phyloP scores from a whole-genome alignment of 2,329 filamentous ascomycete species.

The Aspergillus ibericus region DNA sequence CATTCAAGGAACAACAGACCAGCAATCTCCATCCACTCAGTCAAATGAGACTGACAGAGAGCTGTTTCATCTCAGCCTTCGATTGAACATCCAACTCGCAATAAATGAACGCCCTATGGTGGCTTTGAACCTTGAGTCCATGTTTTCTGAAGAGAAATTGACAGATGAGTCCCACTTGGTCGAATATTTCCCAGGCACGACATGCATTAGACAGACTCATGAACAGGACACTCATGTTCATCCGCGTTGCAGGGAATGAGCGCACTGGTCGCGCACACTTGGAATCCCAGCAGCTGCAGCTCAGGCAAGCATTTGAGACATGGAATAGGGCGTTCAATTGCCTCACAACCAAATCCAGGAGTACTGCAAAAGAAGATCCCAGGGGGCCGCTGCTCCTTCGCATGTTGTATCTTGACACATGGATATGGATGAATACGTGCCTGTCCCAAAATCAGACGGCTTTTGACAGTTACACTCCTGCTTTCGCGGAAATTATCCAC shows the following conservation, averaged over 20 bases:
- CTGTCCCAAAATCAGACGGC: slow-evolving; percentile 6
- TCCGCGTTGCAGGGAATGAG: slow-evolving; percentile 11
- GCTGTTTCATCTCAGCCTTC: slow-evolving; percentile 17
- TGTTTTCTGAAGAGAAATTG: neutral
- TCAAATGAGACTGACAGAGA: slow-evolving; percentile 20
- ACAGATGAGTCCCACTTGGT: neutral
- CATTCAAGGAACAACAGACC: slow-evolving; percentile 2
- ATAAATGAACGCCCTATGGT: slow-evolving; percentile 18
- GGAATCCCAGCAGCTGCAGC: neutral
- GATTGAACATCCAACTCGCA: slow-evolving; percentile 23
- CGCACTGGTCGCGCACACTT: neutral
- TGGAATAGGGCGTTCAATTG: slow-evolving; percentile 16
- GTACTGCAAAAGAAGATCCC: slow-evolving; percentile 7
- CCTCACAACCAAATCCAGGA: slow-evolving; percentile 4
- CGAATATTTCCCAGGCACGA: slow-evolving; percentile 15
- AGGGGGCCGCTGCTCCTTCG: slow-evolving; percentile 16
- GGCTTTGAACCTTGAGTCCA: slow-evolving; percentile 5
- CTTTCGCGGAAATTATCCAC: slow-evolving; percentile 12
- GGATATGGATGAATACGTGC: slow-evolving; percentile 13
- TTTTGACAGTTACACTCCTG: slow-evolving; percentile 11
- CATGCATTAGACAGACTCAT: slow-evolving; percentile 15
- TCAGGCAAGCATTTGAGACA: neutral
- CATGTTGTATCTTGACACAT: slow-evolving; percentile 15
- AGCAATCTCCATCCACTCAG: neutral
- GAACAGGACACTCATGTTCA: slow-evolving; percentile 12